phyloP scores from a whole-genome alignment of 2,329 filamentous ascomycete genomes.

The Botrytis galanthina region DNA sequence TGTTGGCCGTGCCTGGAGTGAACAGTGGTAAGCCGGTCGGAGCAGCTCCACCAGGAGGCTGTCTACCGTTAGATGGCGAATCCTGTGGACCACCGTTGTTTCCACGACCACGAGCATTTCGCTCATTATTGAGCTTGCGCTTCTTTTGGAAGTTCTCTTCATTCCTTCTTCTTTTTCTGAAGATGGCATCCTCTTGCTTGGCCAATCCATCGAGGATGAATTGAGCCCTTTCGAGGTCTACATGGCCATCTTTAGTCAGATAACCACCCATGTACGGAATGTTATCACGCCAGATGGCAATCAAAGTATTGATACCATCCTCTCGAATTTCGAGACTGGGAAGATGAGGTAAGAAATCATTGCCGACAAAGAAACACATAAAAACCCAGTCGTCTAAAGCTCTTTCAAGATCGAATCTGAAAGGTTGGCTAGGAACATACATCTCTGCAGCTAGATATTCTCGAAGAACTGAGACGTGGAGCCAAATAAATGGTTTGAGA shows the following conservation, averaged over 20 bases:
- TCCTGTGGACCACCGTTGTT: constrained; percentile 33
- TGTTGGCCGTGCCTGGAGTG: constrained; percentile 54
- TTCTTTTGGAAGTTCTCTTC: constrained; percentile 83
- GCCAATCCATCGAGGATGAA: constrained; percentile 84
- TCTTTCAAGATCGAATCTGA: constrained; percentile 89
- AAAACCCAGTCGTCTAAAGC: constrained; percentile 98
- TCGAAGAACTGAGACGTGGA: constrained; percentile 85
- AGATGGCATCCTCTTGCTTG: constrained; percentile 91
- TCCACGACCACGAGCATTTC: constrained; percentile 39
- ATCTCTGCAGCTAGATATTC: constrained; percentile 94
- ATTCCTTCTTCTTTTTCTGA: constrained; percentile 78
- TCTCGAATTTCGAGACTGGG: constrained; percentile 97
- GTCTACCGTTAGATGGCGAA: constrained; percentile 34
- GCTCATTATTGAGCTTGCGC: constrained; percentile 68
- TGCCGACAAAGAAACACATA: constrained; percentile 98
- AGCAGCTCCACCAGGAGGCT: constrained; percentile 30
- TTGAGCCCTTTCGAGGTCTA: constrained; percentile 83
- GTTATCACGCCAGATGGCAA: constrained; percentile 95
- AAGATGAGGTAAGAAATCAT: constrained; percentile 95
- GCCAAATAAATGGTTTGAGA: constrained; percentile 96
- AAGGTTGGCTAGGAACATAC: constrained; percentile 75
- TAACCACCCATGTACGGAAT: constrained; percentile 91
- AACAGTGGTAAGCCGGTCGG: constrained; percentile 55
- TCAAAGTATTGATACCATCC: constrained; percentile 93
- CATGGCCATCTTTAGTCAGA: constrained; percentile 89